A percentile compares a stretch with the other conserved stretches of the same genome.
Conservation (phyloP, 2,329 filamentous ascomycete genomes). For the Colletotrichum gloeosporioides region DNA sequence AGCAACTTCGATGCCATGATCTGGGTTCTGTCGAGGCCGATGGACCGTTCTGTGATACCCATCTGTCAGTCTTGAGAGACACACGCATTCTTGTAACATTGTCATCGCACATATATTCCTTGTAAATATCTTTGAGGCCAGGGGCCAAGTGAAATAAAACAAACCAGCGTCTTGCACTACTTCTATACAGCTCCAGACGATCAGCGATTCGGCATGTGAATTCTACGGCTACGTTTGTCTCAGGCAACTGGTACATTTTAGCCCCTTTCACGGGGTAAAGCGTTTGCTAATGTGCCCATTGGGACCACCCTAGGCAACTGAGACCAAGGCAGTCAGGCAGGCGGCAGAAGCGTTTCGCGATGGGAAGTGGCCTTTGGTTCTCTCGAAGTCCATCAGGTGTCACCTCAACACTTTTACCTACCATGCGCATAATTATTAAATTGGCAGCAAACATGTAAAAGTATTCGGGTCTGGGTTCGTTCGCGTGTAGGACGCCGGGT, state of each 20-base stretch:
- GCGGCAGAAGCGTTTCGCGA: neutral
- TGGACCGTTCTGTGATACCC: neutral
- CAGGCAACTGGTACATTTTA: neutral
- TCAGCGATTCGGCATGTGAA: neutral
- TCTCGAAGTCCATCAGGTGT: neutral
- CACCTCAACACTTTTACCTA: neutral
- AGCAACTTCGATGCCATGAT: neutral
- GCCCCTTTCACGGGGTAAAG: neutral
- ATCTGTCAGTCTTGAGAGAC: neutral
- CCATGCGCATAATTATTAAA: neutral
- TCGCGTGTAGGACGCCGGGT: accelerated
- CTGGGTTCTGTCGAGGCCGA: neutral
- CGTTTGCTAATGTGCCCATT: neutral
- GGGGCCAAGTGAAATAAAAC: neutral
- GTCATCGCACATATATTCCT: neutral
- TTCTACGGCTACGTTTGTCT: neutral
- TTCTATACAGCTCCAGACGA: neutral
- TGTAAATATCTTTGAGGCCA: neutral
- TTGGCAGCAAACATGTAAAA: accelerated
- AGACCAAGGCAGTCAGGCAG: neutral
- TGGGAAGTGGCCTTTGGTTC: neutral
- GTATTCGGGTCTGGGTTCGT: accelerated
- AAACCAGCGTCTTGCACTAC: neutral
- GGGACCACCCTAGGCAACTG: neutral
- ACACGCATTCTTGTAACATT: neutral